phyloP scores from a whole-genome alignment of 169 alveolate genomes.

The Babesia gibsoni region DNA sequence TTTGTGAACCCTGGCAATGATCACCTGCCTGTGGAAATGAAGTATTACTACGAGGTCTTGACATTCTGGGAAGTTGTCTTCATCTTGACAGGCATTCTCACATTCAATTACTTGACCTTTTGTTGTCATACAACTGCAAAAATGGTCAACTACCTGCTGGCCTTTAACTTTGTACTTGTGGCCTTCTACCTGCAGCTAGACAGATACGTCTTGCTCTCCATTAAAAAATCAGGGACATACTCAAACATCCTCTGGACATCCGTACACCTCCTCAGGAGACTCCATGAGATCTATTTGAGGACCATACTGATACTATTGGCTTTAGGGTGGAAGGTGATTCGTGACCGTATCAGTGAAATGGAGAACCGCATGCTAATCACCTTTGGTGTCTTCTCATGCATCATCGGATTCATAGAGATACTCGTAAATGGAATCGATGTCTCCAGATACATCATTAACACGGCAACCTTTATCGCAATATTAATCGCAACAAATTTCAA shows the following conservation, averaged over 20 bases:
- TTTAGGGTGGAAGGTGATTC: slow-evolving; percentile 58
- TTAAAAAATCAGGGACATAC: slow-evolving; percentile 4
- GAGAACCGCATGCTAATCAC: slow-evolving; percentile 38
- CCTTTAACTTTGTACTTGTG: slow-evolving; percentile 35
- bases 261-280: slow-evolving; percentile 36
- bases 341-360: slow-evolving; percentile 24
- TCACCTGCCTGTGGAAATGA: slow-evolving; percentile 53
- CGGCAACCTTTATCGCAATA: slow-evolving; percentile 38
- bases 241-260: slow-evolving; percentile 38
- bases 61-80: slow-evolving; percentile 26
- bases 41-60: slow-evolving; percentile 17
- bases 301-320: slow-evolving; percentile 37
- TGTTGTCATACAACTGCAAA: neutral
- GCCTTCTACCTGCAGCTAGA: slow-evolving; percentile 41
- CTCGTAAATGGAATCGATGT: slow-evolving; percentile 51
- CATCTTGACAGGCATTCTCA: neutral
- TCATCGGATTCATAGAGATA: slow-evolving; percentile 55
- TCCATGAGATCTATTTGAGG: slow-evolving; percentile 52
- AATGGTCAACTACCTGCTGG: slow-evolving; percentile 35
- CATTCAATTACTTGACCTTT: slow-evolving; percentile 5
- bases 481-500: slow-evolving; percentile 58
- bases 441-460: slow-evolving; percentile 37
- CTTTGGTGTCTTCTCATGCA: slow-evolving; percentile 1
- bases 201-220: slow-evolving; percentile 1
- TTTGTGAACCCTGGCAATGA: slow-evolving; percentile 33